A percentile compares a stretch with the other conserved stretches of the same genome.
Evolutionary conservation across 305 asterid genomes (phyloP).

Genomic region (Monarda citriodora): DNA sequence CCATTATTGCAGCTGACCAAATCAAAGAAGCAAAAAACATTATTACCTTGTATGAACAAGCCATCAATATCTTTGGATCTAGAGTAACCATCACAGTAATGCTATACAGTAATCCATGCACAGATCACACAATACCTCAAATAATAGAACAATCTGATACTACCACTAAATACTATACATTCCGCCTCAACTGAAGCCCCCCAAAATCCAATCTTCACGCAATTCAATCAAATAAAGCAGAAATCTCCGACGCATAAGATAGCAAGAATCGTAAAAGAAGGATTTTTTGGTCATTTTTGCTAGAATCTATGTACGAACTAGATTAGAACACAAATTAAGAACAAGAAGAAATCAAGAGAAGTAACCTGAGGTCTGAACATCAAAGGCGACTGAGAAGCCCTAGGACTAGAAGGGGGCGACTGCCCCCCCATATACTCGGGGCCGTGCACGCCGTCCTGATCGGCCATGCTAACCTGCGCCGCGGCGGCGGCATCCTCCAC

Average conservation of each 20-base stretch:
- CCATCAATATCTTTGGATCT: conserved; percentile 51
- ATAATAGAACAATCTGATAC: conserved; percentile 17
- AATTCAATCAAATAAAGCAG: conserved; percentile 12
- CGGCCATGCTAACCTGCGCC: conserved; percentile 50
- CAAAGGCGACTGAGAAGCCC: conserved; percentile 88
- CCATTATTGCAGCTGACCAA: conserved; percentile 10
- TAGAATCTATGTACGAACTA: neutral
- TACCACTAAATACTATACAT: conserved; percentile 12
- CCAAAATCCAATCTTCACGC: conserved; percentile 11
- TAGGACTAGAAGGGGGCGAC: conserved; percentile 94
- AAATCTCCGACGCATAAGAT: conserved; percentile 3
- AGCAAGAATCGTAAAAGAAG: neutral
- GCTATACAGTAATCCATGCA: conserved; percentile 26
- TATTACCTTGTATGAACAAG: conserved; percentile 17
- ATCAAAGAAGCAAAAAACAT: conserved; percentile 16
- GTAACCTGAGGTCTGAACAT: conserved; percentile 91
- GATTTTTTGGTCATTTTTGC: too few species aligned
- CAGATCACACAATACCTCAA: conserved; percentile 13
- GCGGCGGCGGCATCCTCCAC: conserved; percentile 33
- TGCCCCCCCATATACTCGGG: conserved; percentile 79
- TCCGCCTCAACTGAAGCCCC: conserved; percentile 17
- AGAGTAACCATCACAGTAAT: conserved; percentile 18
- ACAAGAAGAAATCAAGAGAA: conserved; percentile 15
- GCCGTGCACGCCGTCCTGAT: conserved; percentile 38
- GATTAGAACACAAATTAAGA: neutral